Base-by-base conservation (phyloP, 495 filamentous ascomycete genomes). In the Chaetomidium leptoderma region DNA sequence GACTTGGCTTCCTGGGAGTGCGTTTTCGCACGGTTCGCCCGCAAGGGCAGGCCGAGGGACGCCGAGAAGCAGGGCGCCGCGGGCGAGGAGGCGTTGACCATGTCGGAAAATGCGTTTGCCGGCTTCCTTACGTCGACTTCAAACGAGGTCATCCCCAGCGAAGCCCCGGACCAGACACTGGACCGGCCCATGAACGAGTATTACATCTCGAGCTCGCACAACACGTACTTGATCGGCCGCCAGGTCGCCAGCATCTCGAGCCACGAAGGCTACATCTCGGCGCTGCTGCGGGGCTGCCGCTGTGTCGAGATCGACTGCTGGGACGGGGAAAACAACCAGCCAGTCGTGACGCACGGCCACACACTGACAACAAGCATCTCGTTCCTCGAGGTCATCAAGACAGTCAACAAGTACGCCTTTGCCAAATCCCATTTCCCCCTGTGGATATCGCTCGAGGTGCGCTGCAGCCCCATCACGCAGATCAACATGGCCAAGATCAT, bases 291-390 rank as follows among this genome's bases (percentile, higher is more conserved):
- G 46, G 92, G 91, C 39, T 98, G 93, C 68, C 87, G 93, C 53
- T 97, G 93, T 70, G 83, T 98, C 47, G 93, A 98, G 72, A 89
- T 98, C 43, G 93, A 98, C 74, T 97, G 92, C 70, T 97, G 93
- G 93, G 90, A 98, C 74, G 93, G 93, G 14, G 76, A 80, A 27
- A 87, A 95, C 64, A 89, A 87, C 32, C 82, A 88, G 58, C 93
- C 93, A 7, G 82, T 90, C 51, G 93, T 98, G 27, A 88, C 84
- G 59, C 93, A 98, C 65, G 93, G 93, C 13, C 83, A 82, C n/a
- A 95, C 91, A 13, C 79, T 91, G 70, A 97, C 92, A 7, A 91
- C 82, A 24, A 83, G 86, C 61, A 88, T 97, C 45, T 81, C 87
- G 3, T 97, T 98, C 69, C 77, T 81, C 19, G 91, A 97, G 68